phyloP scores from a whole-genome alignment of 1,284 basidiomycete species.

The Butyriboletus appendiculatus region DNA sequence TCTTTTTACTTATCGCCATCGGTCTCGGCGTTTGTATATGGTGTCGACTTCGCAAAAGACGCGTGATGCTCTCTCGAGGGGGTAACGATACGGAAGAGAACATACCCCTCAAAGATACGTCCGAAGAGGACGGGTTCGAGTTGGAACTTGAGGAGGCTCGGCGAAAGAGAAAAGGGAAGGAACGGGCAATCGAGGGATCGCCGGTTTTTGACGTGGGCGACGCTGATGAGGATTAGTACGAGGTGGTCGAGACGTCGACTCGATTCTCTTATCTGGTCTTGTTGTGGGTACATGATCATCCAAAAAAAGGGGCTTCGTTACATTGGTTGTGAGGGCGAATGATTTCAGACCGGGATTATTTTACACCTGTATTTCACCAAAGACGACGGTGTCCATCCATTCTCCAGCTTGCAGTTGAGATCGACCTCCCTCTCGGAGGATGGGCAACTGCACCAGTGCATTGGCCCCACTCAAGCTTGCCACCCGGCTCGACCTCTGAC shows the following conservation, averaged over 20 bases:
- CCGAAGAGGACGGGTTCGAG: conserved; percentile 38
- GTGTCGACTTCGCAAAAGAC: conserved; percentile 57
- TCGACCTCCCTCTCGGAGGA: conserved; percentile 40
- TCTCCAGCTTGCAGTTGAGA: conserved; percentile 52
- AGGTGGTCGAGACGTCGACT: neutral
- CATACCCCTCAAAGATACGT: conserved; percentile 48
- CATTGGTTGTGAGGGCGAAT: neutral
- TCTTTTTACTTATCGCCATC: conserved; percentile 73
- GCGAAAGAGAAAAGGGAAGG: conserved; percentile 44
- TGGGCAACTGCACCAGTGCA: conserved; percentile 73
- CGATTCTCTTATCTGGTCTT: neutral
- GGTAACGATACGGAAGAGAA: conserved; percentile 45
- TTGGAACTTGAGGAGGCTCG: conserved; percentile 32
- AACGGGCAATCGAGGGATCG: conserved; percentile 32
- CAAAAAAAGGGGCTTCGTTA: neutral
- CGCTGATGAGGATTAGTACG: conserved; percentile 39
- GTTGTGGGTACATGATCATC: neutral
- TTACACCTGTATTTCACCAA: conserved; percentile 60
- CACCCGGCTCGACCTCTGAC: conserved; percentile 78
- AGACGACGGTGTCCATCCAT: conserved; percentile 57
- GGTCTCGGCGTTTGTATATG: conserved; percentile 76
- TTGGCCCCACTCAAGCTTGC: conserved; percentile 80
- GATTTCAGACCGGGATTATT: neutral
- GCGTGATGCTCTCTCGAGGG: conserved; percentile 41
- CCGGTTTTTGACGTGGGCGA: conserved; percentile 52